Evolutionary conservation across 2,329 filamentous ascomycete genomes (phyloP).

Genomic region (Sarocladiaceae sp.): DNA sequence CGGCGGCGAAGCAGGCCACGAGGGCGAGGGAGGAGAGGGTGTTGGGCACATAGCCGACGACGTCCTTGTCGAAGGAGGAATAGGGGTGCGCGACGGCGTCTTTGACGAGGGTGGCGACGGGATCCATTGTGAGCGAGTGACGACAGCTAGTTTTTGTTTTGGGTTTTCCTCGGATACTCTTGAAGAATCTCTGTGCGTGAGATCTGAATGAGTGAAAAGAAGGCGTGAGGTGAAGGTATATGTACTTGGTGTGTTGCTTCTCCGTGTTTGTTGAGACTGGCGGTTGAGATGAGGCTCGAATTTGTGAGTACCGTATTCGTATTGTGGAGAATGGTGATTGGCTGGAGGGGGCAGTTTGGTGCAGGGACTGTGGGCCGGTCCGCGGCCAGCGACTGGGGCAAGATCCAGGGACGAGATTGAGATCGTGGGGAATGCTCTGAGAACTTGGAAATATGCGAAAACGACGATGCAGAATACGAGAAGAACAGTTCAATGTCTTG

Average conservation of each 20-base stretch:
- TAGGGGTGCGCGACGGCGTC: slow-evolving; percentile 50
- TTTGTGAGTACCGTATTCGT: slow-evolving; percentile 7
- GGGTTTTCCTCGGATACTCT: not conserved
- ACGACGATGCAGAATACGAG: no score
- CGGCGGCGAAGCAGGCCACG: slow-evolving; percentile 51
- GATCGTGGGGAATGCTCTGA: no score
- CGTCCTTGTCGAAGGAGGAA: slow-evolving; percentile 58
- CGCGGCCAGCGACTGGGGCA: no score
- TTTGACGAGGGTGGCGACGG: slow-evolving; percentile 6
- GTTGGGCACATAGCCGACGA: slow-evolving; percentile 62
- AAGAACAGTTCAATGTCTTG: no score
- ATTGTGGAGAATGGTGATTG: no score
- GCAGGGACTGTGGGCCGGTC: no score
- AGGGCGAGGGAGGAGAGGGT: slow-evolving; percentile 52
- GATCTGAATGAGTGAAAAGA: not conserved
- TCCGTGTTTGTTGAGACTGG: not conserved
- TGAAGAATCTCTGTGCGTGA: not conserved
- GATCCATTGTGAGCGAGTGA: not conserved
- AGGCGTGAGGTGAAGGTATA: not conserved
- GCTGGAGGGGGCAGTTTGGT: no score
- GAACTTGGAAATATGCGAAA: no score
- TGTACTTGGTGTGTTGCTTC: not conserved
- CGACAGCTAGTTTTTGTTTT: not conserved
- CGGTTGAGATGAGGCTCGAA: not conserved
- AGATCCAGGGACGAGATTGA: no score